phyloP scores from a whole-genome alignment of 2,329 filamentous ascomycete species.

The Xylaria sp. region DNA sequence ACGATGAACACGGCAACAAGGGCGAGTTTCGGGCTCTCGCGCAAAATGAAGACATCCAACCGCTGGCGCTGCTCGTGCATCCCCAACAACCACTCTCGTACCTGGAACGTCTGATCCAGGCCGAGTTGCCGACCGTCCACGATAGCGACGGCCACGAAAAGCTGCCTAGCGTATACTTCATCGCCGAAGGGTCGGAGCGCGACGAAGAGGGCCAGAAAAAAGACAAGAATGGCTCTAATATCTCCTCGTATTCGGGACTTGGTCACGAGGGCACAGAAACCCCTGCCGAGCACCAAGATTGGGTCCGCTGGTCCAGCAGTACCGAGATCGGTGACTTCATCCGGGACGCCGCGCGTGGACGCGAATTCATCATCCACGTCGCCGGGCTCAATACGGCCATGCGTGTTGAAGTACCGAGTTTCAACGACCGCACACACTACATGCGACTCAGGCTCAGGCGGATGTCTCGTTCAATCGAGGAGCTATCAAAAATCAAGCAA shows the following conservation, averaged over 20 bases:
- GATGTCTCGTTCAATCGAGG: constrained; percentile 73
- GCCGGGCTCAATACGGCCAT: constrained; percentile 74
- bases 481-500: constrained; percentile 77
- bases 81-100: constrained; percentile 93
- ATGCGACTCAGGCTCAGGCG: constrained; percentile 80
- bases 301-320: constrained; percentile 87
- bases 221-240: constrained; percentile 53
- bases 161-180: constrained; percentile 79
- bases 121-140: constrained; percentile 78
- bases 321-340: constrained; percentile 97
- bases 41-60: constrained; percentile 78
- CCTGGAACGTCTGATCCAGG: constrained; percentile 87
- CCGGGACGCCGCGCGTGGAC: constrained; percentile 83
- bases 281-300: constrained; percentile 62
- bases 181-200: constrained; percentile 78
- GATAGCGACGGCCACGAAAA: constrained; percentile 72
- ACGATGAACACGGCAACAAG: constrained; percentile 61
- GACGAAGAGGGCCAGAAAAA: constrained; percentile 58
- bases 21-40: constrained; percentile 49
- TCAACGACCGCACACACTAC: constrained; percentile 91
- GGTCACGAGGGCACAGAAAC: constrained; percentile 67
- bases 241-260: constrained; percentile 76
- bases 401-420: constrained; percentile 83
- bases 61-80: constrained; percentile 84
- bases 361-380: constrained; percentile 86